A percentile compares a stretch with the other conserved stretches of the same genome.
Conservation (phyloP, 371 early-diverging fungal genomes). For the Nosema granulosis region DNA sequence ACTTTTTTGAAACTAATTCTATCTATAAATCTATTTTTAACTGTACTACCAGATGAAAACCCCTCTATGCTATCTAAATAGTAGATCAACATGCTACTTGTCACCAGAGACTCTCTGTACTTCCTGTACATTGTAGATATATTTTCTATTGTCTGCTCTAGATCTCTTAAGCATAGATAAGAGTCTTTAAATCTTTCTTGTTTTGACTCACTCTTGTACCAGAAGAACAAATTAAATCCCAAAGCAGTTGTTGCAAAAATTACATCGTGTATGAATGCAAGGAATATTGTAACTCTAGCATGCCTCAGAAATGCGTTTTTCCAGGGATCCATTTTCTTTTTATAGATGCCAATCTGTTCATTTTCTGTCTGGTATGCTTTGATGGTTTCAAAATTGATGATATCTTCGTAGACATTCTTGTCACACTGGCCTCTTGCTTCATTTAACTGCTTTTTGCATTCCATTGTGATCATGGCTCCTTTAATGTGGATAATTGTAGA, state of each 20-base stretch:
- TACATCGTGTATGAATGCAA: conserved; percentile 11
- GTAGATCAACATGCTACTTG: conserved; percentile 17
- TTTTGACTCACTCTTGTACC: not conserved
- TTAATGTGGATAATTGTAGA: conserved; percentile 5
- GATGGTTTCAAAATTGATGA: conserved; percentile 45
- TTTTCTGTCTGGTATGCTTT: conserved; percentile 40
- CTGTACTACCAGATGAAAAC: not conserved
- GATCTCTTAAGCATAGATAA: not conserved
- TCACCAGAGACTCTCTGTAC: not conserved
- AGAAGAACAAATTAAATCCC: conserved; percentile 19
- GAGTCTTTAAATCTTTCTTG: conserved; percentile 36
- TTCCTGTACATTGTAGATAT: conserved; percentile 25
- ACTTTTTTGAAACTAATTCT: conserved; percentile 22
- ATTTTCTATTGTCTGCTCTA: conserved; percentile 16
- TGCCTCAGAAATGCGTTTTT: conserved; percentile 7
- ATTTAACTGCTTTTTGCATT: conserved; percentile 42
- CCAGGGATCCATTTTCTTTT: conserved; percentile 11
- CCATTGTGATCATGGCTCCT: conserved; percentile 17
- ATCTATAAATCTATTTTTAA: conserved; percentile 8
- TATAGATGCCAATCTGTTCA: conserved; percentile 13
- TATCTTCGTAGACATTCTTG: conserved; percentile 44
- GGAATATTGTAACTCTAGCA: not conserved
- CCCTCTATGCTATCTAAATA: conserved; percentile 32
- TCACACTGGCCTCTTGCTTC: conserved; percentile 23
- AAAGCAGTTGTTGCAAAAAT: conserved; percentile 39